A percentile compares a stretch with the other conserved stretches of the same genome.
These are phyloP conservation scores for Barnettozyma pratensis DNA, from an alignment of 805 yeast genomes.

Conservation along the genomic window DNA sequence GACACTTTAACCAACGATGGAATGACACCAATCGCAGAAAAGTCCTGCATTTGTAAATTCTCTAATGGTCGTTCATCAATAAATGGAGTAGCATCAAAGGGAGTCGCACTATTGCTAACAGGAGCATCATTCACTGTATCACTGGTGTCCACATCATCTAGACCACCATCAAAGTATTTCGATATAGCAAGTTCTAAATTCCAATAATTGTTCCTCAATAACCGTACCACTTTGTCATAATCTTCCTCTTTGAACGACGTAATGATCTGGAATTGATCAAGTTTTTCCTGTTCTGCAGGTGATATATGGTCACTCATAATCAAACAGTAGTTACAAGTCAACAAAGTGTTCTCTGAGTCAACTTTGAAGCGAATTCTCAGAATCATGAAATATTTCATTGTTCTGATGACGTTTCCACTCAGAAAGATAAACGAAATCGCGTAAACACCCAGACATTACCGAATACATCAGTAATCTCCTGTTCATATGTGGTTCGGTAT, in stretches of 20 bases:
- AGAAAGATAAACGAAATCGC: too few relatives aligned
- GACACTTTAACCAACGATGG: conserved; percentile 30
- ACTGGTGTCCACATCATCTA: conserved; percentile 26
- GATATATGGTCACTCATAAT: conserved; percentile 20
- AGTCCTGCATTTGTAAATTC: neutral
- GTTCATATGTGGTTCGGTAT: too few relatives aligned
- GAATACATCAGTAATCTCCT: too few relatives aligned
- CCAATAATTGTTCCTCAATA: conserved; percentile 51
- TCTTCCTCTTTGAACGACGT: conserved; percentile 45
- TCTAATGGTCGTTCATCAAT: conserved; percentile 2
- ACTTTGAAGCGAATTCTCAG: too few relatives aligned
- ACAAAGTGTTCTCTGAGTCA: too few relatives aligned
- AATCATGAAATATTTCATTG: too few relatives aligned
- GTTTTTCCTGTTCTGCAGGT: conserved; percentile 37
- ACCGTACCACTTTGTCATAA: conserved; percentile 38
- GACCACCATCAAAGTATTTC: conserved; percentile 54
- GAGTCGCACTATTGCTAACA: neutral
- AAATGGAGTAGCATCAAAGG: neutral
- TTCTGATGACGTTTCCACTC: too few relatives aligned
- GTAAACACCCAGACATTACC: too few relatives aligned
- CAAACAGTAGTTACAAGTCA: too few relatives aligned
- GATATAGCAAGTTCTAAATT: conserved; percentile 57
- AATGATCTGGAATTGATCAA: conserved; percentile 46
- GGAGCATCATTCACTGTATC: too few relatives aligned
- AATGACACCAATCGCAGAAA: conserved; percentile 1